These are phyloP conservation scores for Malassezia slooffiae DNA, from an alignment of 1,284 basidiomycete species.

Conservation along the genomic window DNA sequence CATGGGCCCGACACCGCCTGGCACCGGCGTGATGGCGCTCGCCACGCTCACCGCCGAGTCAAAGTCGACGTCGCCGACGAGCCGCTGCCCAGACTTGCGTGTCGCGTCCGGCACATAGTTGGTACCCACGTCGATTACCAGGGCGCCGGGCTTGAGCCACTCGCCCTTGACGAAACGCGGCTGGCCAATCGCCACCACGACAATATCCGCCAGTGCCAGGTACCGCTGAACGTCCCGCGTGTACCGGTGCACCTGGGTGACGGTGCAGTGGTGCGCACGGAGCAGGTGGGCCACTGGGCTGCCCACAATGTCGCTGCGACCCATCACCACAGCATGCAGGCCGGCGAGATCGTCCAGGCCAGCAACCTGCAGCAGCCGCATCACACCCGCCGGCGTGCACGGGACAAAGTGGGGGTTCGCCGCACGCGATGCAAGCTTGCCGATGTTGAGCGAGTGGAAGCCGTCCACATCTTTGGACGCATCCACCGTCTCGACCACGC, in stretches of 20 bases:
- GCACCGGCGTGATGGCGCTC: conserved; percentile 88
- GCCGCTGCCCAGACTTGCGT: conserved; percentile 88
- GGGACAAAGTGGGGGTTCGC: conserved; percentile 82
- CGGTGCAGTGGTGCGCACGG: conserved; percentile 80
- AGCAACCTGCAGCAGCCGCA: conserved; percentile 76
- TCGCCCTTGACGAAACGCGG: conserved; percentile 79
- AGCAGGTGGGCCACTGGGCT: conserved; percentile 86
- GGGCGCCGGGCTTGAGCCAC: conserved; percentile 88
- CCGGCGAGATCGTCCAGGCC: conserved; percentile 53
- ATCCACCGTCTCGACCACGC: conserved; percentile 84
- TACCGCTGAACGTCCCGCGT: conserved; percentile 62
- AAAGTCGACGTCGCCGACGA: conserved; percentile 93
- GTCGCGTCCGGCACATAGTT: conserved; percentile 74
- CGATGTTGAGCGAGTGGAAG: conserved; percentile 99
- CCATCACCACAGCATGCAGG: conserved; percentile 78
- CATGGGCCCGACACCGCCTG: conserved; percentile 91
- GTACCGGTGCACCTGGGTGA: conserved; percentile 91
- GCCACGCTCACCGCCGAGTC: conserved; percentile 65
- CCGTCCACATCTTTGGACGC: conserved; percentile 96
- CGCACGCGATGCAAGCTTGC: conserved; percentile 80
- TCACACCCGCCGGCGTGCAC: conserved; percentile 88
- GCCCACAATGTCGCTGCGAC: conserved; percentile 94
- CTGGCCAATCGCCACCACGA: conserved; percentile 87
- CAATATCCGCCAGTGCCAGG: conserved; percentile 77
- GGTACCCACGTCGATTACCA: conserved; percentile 63